These are phyloP conservation scores for Candida sp. DNA, from an alignment of 1,139 yeast genomes.

Conservation along the genomic window DNA sequence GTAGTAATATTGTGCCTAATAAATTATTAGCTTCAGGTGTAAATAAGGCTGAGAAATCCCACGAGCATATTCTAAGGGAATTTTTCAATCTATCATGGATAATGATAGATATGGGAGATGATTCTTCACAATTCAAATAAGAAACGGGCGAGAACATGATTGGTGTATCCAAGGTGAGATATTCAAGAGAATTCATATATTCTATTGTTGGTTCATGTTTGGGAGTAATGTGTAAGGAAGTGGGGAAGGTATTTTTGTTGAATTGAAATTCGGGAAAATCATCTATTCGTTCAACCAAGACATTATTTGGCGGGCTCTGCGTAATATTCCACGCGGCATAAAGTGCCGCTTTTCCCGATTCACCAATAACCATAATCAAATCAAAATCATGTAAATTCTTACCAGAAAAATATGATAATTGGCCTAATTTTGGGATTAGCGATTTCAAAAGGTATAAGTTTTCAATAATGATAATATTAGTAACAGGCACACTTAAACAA, in stretches of 20 bases:
- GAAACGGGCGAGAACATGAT: conserved; percentile 20
- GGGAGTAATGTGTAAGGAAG: neutral
- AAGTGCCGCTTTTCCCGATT: conserved; percentile 40
- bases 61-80: conserved; percentile 27
- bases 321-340: conserved; percentile 53
- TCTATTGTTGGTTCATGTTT: conserved; percentile 4
- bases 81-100: conserved; percentile 39
- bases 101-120: conserved; percentile 19
- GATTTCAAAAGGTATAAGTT: conserved; percentile 37
- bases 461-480: conserved; percentile 43
- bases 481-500: conserved; percentile 27
- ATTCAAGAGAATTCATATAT: conserved; percentile 12
- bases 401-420: conserved; percentile 6
- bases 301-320: conserved; percentile 42
- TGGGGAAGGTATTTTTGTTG: conserved; percentile 14
- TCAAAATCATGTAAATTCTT: conserved; percentile 33
- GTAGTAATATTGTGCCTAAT: conserved; percentile 17
- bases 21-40: conserved; percentile 3
- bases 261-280: conserved; percentile 7
- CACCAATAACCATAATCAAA: conserved; percentile 50
- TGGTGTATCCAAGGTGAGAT: conserved; percentile 18
- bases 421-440: conserved; percentile 8
- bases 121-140: conserved; percentile 10
- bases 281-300: conserved; percentile 18
- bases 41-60: conserved; percentile 14